Evolutionary conservation across 2,329 filamentous ascomycete genomes (phyloP).

Genomic region (Stagonosporopsis vannaccii): DNA sequence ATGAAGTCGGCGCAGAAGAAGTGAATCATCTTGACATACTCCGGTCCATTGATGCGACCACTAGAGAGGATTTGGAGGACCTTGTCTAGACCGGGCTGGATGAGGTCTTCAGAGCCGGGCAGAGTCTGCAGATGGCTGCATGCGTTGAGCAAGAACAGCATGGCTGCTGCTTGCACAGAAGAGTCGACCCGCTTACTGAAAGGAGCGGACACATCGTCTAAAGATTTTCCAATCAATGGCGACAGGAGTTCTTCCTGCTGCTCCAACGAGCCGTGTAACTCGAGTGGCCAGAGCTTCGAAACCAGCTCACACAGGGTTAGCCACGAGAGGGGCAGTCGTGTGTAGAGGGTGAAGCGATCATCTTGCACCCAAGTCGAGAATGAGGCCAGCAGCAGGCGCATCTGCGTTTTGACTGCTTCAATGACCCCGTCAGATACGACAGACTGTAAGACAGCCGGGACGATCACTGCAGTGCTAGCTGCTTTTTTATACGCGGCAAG

Average conservation of each 20-base stretch:
- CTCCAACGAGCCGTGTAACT: conserved; percentile 35
- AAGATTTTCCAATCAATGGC: conserved; percentile 38
- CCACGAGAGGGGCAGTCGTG: conserved; percentile 34
- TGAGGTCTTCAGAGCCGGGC: conserved; percentile 27
- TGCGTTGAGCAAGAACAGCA: conserved; percentile 37
- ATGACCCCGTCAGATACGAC: conserved; percentile 36
- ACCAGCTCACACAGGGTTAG: conserved; percentile 38
- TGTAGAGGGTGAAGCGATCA: conserved; percentile 25
- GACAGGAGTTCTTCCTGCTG: conserved; percentile 34
- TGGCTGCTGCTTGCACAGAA: conserved; percentile 29
- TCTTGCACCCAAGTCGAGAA: conserved; percentile 33
- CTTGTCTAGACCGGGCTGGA: conserved; percentile 31
- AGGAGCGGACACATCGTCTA: conserved; percentile 27
- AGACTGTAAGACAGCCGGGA: conserved; percentile 38
- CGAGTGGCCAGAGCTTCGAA: conserved; percentile 41
- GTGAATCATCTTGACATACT: conserved; percentile 29
- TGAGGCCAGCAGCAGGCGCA: conserved; percentile 32
- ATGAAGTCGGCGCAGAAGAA: conserved; percentile 39
- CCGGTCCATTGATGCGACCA: conserved; percentile 19
- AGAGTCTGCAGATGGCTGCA: conserved; percentile 36
- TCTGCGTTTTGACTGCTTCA: conserved; percentile 27
- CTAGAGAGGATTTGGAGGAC: conserved; percentile 32
- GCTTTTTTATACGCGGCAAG: conserved; percentile 31
- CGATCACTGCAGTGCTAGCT: conserved; percentile 38
- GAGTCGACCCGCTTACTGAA: conserved; percentile 28